Base-by-base conservation (phyloP, 2,329 filamentous ascomycete species). In the Microdochium trichocladiopsis region DNA sequence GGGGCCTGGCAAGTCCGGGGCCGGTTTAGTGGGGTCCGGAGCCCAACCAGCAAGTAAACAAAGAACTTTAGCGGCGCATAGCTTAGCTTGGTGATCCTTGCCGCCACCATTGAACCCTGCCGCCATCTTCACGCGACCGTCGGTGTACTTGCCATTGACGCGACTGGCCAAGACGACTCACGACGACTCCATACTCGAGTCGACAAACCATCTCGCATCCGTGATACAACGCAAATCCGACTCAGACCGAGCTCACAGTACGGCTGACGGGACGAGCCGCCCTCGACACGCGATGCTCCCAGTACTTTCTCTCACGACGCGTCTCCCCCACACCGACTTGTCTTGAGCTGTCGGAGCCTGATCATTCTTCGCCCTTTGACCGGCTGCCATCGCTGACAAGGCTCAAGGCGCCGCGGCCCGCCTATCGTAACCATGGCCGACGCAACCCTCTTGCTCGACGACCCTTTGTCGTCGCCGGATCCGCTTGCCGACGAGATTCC, bases 401-500 rank as follows among this genome's bases (percentile, higher is more conserved):
- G 10, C 9, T 11, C 10, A 41, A 18, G 36, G n/a, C 10, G 10
- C n/a, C 6, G 11, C 10, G 11, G 6, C 8, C 6, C 41, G 41
- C n/a, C 41, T 14, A 45, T 18, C 21, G 41, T 18, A 5, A 18
- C 21, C 41, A 45, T 45, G 41, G 41, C 33, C 14, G 33, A 45
- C 41, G 22, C 41, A 22, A 45, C 41, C 3, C 18, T 45, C 6
- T 18, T 45, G 6, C 41, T 45, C 41, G 41, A 48, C 23, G 64
- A 67, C 48, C 56, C 61, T 47, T 55, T 58, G 28, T 68, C 66
- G 48, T 69, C 67, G 47, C 66, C 66, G 47, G 66, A 69, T 55
- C 66, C 66, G 49, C 60, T 69, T 51, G 62, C 57, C 41, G 61
- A 63, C 55, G 57, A 59, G 33, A 58, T 60, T 45, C 61, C 61